phyloP scores from a whole-genome alignment of 2,329 filamentous ascomycete species.

The Diaporthe australafricana region DNA sequence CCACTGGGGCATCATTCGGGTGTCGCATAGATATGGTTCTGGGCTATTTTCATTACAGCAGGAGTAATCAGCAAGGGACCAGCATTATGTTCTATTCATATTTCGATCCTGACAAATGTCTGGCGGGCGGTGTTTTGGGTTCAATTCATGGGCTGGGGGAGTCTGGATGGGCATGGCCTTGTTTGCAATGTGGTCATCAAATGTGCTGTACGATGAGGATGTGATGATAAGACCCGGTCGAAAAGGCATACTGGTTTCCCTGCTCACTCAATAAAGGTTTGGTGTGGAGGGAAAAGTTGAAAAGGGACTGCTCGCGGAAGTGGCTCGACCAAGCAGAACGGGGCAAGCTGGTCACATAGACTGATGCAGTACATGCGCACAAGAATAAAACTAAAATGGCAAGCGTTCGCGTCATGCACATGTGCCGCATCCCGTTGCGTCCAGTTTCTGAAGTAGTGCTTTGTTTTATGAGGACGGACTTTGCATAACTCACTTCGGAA shows the following conservation, averaged over 20 bases:
- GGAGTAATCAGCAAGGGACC: background rate
- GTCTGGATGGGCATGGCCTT: background rate
- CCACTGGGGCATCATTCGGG: background rate
- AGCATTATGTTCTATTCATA: background rate
- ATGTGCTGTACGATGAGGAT: conserved; percentile 27
- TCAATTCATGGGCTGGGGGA: conserved; percentile 11
- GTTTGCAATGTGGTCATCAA: conserved; percentile 5
- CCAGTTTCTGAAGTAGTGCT: background rate
- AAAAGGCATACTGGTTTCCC: background rate
- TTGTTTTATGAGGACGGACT: no score
- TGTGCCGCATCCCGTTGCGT: no score
- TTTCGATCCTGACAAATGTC: background rate
- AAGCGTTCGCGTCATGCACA: no score
- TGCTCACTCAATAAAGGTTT: background rate
- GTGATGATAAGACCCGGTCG: conserved; percentile 42
- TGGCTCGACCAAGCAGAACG: background rate
- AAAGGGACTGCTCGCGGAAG: background rate
- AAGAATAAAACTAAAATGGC: background rate
- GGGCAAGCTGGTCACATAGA: background rate
- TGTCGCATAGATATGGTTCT: background rate
- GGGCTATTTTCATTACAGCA: background rate
- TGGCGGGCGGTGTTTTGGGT: conserved; percentile 9
- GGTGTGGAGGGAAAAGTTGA: background rate
- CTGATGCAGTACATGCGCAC: conserved; percentile 10
- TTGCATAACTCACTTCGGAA: no score